phyloP scores from a whole-genome alignment of 1,139 yeast species.

The Petasospora fabianii region DNA sequence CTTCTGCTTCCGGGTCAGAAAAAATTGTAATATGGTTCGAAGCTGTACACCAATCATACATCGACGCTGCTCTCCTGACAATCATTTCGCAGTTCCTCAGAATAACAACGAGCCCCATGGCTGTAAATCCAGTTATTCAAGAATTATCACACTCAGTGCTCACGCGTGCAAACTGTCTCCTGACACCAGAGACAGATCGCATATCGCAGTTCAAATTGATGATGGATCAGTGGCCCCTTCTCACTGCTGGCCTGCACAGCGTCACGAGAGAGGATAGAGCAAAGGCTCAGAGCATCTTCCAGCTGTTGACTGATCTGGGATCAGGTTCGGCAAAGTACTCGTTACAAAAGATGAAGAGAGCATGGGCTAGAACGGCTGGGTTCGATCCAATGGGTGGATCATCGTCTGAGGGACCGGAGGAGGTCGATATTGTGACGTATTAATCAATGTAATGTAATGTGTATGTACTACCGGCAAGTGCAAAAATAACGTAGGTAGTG shows the following conservation, averaged over 20 bases:
- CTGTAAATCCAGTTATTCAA: slow-evolving; percentile 45
- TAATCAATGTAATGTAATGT: too few species aligned
- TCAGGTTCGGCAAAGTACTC: slow-evolving; percentile 47
- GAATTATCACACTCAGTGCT: slow-evolving; percentile 38
- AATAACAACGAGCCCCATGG: slow-evolving; percentile 32
- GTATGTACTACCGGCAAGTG: too few species aligned
- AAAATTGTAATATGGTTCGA: slow-evolving; percentile 47
- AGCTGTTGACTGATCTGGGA: slow-evolving; percentile 57
- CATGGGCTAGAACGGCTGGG: slow-evolving; percentile 25
- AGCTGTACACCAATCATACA: slow-evolving; percentile 53
- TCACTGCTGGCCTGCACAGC: slow-evolving; percentile 30
- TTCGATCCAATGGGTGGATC: neutral
- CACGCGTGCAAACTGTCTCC: neutral
- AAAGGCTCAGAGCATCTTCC: slow-evolving; percentile 37
- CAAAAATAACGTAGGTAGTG: too few species aligned
- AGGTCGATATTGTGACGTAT: slow-evolving; percentile 22
- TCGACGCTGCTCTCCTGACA: slow-evolving; percentile 43
- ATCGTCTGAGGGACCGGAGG: slow-evolving; percentile 8
- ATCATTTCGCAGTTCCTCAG: slow-evolving; percentile 43
- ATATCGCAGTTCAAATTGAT: slow-evolving; percentile 28
- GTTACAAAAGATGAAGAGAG: slow-evolving; percentile 39
- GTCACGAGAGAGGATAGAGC: slow-evolving; percentile 34
- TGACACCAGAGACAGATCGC: neutral
- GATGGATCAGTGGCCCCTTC: slow-evolving; percentile 26
- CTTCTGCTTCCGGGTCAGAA: neutral